Base-by-base conservation (phyloP, 208 protist genomes). In the Phytomonas serpens region DNA sequence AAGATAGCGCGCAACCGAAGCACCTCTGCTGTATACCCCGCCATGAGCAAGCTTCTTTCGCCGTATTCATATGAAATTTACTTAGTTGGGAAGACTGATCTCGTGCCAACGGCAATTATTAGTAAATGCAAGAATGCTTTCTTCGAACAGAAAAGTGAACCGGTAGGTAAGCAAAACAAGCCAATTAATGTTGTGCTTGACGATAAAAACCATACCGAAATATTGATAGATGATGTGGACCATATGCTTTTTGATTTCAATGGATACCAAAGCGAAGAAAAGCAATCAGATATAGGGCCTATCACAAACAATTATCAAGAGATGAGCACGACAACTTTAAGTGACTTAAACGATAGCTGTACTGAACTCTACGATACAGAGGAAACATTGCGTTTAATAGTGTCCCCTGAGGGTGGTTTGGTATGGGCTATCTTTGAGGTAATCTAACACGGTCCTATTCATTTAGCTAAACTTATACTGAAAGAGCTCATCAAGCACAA, bases 381-480 rank as follows among this genome's bases (percentile, higher is more conserved):
- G 6, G 88, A 93, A 63, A 93, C 88, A 30, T 64, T 91, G 4
- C 74, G 80, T 0, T 72, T 93, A 2, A 80, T 93, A 69, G 76
- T 87, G 71, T 72, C 63, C 10, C 66, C 80, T 2, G 77, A 89
- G 30, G 86, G 86, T 19, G 86, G 86, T 63, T 77, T 93, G 34
- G 77, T 90, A 51, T 93, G 88, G 85, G 84, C 77, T 61, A 81
- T 93, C 61, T 93, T 93, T 76, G 80, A 90, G 62, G 85, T 86
- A 7, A 64, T 64, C 2, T 87, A 83, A 19, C 13, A 11, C 29
- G 16, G 47, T 57, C 23, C 10, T 57, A 57, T 27, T 57, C 47
- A 57, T 57, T 57, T 19, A 7, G 5, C 23, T 27, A 16, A 57
- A 57, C 2, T 57, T 11, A 57, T 57, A 57, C 23, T 27, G 10